phyloP scores from a whole-genome alignment of 768 basidiomycete genomes.

The Candolleomyces aberdarensis region DNA sequence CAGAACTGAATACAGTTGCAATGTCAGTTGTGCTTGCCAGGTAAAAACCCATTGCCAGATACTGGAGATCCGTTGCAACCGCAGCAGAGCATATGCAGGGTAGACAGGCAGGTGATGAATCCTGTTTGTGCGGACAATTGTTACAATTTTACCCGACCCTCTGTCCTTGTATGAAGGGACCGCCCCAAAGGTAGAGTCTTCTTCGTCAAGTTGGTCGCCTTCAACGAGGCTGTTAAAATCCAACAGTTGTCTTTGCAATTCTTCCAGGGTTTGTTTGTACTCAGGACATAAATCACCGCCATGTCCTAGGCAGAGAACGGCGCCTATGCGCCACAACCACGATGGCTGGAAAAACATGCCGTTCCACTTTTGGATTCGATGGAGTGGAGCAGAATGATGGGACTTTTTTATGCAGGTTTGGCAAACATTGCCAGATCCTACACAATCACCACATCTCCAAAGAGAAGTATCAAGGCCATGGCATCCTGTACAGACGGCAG shows the following conservation, averaged over 20 bases:
- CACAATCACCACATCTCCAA: neutral
- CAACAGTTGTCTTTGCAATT: neutral
- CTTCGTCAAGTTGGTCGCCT: neutral
- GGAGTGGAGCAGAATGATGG: constrained; percentile 5
- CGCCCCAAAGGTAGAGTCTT: neutral
- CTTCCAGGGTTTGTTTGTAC: neutral
- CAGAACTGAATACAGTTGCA: neutral
- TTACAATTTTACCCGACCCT: neutral
- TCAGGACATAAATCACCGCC: constrained; percentile 14
- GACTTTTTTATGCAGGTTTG: neutral
- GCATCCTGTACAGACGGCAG: neutral
- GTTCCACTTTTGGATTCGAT: constrained; percentile 19
- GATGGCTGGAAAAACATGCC: constrained; percentile 11
- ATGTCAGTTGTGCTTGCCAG: neutral
- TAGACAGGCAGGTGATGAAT: constrained; percentile 13
- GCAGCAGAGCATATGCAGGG: constrained; percentile 7
- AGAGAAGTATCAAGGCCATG: neutral
- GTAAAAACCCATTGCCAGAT: constrained; percentile 11
- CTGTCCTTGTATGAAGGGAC: neutral
- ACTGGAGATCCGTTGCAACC: neutral
- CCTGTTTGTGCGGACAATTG: constrained; percentile 14
- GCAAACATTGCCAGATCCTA: neutral
- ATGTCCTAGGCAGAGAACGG: constrained; percentile 20
- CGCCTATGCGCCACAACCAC: constrained; percentile 16
- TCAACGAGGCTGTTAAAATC: neutral